A percentile compares a stretch with the other conserved stretches of the same genome.
These are phyloP conservation scores for Paraleonurus japonicus DNA, from an alignment of 257 asterid species.

Conservation along the genomic window DNA sequence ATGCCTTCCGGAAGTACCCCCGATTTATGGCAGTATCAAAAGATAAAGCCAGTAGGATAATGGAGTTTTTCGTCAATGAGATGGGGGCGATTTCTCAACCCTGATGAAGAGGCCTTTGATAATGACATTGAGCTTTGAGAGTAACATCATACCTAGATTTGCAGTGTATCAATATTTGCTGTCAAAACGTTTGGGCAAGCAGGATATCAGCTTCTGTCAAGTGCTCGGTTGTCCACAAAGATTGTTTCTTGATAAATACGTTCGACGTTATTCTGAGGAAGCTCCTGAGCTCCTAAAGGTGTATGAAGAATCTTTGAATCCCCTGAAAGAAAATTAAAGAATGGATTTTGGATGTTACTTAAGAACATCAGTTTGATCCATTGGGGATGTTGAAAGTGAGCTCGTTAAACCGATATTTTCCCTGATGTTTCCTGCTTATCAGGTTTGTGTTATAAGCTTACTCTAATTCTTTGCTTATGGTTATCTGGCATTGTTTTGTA, in stretches of 20 bases:
- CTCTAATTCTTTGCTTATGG: background rate
- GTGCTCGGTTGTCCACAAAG: background rate
- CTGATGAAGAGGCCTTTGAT: conserved; percentile 4
- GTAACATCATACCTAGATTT: conserved; percentile 34
- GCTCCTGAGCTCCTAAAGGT: conserved; percentile 32
- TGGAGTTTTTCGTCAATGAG: conserved; percentile 24
- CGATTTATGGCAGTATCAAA: conserved; percentile 1
- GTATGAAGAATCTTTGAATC: background rate
- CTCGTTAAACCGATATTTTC: background rate
- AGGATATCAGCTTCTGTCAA: background rate
- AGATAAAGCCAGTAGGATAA: background rate
- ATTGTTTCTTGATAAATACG: conserved; percentile 20
- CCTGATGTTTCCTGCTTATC: background rate
- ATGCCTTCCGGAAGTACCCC: conserved; percentile 1
- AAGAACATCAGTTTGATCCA: background rate
- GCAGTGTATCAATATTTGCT: conserved; percentile 20
- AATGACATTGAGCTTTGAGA: conserved; percentile 23
- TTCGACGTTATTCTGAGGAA: conserved; percentile 18
- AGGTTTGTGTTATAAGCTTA: background rate
- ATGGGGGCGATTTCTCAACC: conserved; percentile 15
- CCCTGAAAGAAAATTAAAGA: background rate
- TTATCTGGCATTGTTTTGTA: no score
- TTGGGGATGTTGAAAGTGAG: background rate
- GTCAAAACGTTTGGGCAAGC: conserved; percentile 21
- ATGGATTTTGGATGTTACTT: no score